These are phyloP conservation scores for Euphorbia peplus DNA, from an alignment of 345 rosid genomes.

Conservation along the genomic window DNA sequence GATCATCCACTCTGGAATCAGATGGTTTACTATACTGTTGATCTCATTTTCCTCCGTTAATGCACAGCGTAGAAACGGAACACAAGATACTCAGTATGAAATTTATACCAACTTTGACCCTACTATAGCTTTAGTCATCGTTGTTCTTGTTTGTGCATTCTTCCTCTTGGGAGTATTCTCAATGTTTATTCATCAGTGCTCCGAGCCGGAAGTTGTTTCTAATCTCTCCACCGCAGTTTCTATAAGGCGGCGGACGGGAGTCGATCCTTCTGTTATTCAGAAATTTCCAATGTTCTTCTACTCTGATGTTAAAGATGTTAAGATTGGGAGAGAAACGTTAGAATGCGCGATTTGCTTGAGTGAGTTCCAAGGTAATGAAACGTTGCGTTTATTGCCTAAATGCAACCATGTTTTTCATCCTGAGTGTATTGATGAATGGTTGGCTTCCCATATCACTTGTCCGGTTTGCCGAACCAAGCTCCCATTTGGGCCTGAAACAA, in stretches of 20 bases:
- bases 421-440: slow-evolving; percentile 53
- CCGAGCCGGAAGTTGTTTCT: neutral
- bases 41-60: neutral
- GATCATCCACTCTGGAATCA: slow-evolving; percentile 8
- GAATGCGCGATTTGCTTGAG: slow-evolving; percentile 29
- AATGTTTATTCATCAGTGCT: slow-evolving; percentile 29
- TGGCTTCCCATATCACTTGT: slow-evolving; percentile 47
- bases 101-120: slow-evolving; percentile 23
- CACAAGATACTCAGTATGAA: neutral
- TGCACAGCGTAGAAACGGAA: neutral
- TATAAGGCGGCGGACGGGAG: slow-evolving; percentile 30
- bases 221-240: neutral
- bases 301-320: slow-evolving; percentile 48
- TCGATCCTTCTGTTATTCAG: slow-evolving; percentile 45
- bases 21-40: neutral
- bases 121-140: slow-evolving; percentile 18
- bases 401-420: slow-evolving; percentile 59
- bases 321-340: slow-evolving; percentile 39
- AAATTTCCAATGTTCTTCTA: slow-evolving; percentile 57
- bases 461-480: slow-evolving; percentile 60
- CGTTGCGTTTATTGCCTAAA: slow-evolving; percentile 38
- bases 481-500: slow-evolving; percentile 25
- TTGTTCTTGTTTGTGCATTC: slow-evolving; percentile 25
- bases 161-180: slow-evolving; percentile 23
- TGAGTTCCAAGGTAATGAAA: slow-evolving; percentile 20